phyloP scores from a whole-genome alignment of 768 basidiomycete genomes.

The Megacollybia marginata region DNA sequence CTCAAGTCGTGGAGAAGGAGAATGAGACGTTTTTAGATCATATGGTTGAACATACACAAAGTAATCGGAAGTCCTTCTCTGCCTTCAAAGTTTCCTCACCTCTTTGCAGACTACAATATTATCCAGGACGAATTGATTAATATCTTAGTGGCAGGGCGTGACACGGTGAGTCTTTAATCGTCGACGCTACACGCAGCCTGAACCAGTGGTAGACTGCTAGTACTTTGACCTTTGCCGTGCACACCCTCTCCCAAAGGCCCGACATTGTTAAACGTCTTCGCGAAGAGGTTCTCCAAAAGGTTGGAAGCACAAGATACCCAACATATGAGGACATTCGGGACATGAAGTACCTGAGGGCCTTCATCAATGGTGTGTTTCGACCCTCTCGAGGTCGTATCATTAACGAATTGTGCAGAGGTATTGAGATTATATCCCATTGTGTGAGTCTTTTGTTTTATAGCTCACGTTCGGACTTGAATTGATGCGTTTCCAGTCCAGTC shows the following conservation, averaged over 20 bases:
- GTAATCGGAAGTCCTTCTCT: slow-evolving; percentile 16
- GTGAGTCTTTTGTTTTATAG: slow-evolving; percentile 17
- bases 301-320: slow-evolving; percentile 37
- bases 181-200: background rate
- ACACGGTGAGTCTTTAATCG: slow-evolving; percentile 22
- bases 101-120: slow-evolving; percentile 27
- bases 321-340: slow-evolving; percentile 48
- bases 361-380: slow-evolving; percentile 38
- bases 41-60: slow-evolving; percentile 46
- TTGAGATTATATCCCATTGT: slow-evolving; percentile 47
- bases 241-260: slow-evolving; percentile 49
- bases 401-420: slow-evolving; percentile 27
- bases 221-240: slow-evolving; percentile 44
- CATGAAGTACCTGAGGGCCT: slow-evolving; percentile 52
- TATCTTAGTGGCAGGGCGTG: slow-evolving; percentile 36
- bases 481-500: background rate
- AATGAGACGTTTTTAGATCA: slow-evolving; percentile 44
- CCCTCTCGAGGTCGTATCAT: slow-evolving; percentile 5
- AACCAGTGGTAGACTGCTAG: slow-evolving; percentile 31
- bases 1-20: slow-evolving; percentile 22
- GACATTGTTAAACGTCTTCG: slow-evolving; percentile 37
- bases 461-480: background rate
- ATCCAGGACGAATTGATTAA: slow-evolving; percentile 39
- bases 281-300: slow-evolving; percentile 37
- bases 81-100: background rate